phyloP scores from a whole-genome alignment of 129 eudicot species.

The Artemisia annua region DNA sequence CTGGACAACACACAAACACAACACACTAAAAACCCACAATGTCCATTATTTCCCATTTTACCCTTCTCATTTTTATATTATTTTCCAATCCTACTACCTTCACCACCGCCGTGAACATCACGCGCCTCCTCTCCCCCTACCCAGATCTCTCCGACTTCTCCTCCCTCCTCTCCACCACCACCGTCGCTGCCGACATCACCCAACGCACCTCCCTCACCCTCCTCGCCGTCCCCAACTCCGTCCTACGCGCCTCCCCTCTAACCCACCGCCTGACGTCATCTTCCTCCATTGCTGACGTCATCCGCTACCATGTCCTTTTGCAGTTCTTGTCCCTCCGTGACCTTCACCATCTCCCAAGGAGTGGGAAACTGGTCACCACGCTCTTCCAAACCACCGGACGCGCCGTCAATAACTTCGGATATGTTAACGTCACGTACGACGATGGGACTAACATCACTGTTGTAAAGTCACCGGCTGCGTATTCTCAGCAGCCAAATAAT shows the following conservation, averaged over 20 bases:
- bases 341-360: conserved; percentile 45
- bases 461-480: conserved; percentile 3
- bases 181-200: conserved; percentile 59
- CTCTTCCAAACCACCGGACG: conserved; percentile 83
- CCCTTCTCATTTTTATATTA: conserved; percentile 39
- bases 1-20: conserved; percentile 5
- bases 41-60: conserved; percentile 53
- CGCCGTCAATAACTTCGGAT: conserved; percentile 58
- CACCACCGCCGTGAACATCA: conserved; percentile 58
- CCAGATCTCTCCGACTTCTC: conserved; percentile 75
- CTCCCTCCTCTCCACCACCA: conserved; percentile 56
- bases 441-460: conserved; percentile 33
- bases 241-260: conserved; percentile 46
- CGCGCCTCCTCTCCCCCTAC: conserved; percentile 62
- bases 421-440: conserved; percentile 53
- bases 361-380: conserved; percentile 71
- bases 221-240: conserved; percentile 79
- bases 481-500: too few relatives aligned
- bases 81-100: conserved; percentile 6
- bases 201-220: conserved; percentile 65
- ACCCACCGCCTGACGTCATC: conserved; percentile 33
- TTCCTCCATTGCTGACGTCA: conserved; percentile 58
- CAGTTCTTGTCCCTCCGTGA: conserved; percentile 59
- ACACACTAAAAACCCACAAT: conserved; percentile 17
- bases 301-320: conserved; percentile 82